Evolutionary conservation across 2,329 filamentous ascomycete species (phyloP), one percentile per base, ranked within the genome.

Genomic region (Apiospora pterosperma): DNA sequence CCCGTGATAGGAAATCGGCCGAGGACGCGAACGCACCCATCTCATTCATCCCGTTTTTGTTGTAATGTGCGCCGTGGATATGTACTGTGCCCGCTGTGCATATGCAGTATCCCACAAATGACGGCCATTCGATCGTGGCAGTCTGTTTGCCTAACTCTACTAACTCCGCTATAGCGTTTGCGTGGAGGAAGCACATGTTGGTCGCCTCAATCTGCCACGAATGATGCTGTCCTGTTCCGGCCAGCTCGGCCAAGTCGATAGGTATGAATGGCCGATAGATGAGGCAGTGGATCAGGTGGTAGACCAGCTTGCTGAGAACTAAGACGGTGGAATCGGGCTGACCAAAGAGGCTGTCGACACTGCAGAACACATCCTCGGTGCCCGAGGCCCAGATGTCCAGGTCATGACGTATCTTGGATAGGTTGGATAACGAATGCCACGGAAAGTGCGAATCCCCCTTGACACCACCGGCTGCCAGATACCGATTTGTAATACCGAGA

Each of bases 151-250:
- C 92, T 19, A 94, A 85, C 73, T 95, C 91, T 5, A 93, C 89
- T 3, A 97, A 80, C 72, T 96, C 92, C 1, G 92, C 89, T 62
- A 96, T 94, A 5, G 92, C 92, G 72, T 96, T 97, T 6, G 93
- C 92, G 69, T 97, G 93, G 21, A 94, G 80, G 74, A 88, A 96
- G 76, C 93, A 96, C 74, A 95, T 84, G 71, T 96, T 95, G 0
- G 92, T 96, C 0, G 93, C 92, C 74, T 96, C 92, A 59, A 96
- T 95, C 74, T 96, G 93, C 93, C 93, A 97, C 34, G 92, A 94
- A 74, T 96, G 92, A 69, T 96, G 92, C 72, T 96, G 92, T 1
- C 91, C 91, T 0, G 87, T 90, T 16, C 91, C 91, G 14, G 91
- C 87, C 7, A 97, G 85, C 75, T 96, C 93, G 28, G 90, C 87